A percentile compares a stretch with the other conserved stretches of the same genome.
Evolutionary conservation across 2,329 filamentous ascomycete genomes (phyloP).

Genomic region (Pyrenophora tritici-repentis): DNA sequence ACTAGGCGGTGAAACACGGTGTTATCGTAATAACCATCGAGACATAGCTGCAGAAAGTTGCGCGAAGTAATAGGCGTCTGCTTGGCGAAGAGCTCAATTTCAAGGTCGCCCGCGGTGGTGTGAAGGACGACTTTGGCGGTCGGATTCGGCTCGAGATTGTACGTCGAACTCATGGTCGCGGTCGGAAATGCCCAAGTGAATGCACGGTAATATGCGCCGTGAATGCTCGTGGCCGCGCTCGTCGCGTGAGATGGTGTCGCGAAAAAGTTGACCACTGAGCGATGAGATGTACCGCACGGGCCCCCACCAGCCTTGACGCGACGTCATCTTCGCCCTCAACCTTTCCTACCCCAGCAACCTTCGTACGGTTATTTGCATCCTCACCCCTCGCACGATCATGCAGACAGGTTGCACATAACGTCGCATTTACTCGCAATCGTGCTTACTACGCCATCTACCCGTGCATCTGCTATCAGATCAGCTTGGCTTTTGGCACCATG

Average conservation of each 20-base stretch:
- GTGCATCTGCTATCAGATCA: not conserved
- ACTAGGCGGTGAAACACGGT: constrained; percentile 94
- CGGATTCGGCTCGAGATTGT: constrained; percentile 92
- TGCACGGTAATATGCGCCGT: not conserved
- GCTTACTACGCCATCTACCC: not conserved
- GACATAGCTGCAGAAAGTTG: constrained; percentile 93
- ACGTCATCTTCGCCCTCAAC: constrained; percentile 17
- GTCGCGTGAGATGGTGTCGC: constrained; percentile 7
- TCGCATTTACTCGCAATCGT: not conserved
- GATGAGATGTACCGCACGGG: constrained; percentile 11
- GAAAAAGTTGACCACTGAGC: constrained; percentile 12
- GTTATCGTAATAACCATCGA: constrained; percentile 93
- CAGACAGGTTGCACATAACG: constrained; percentile 18
- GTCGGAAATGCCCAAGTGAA: not conserved
- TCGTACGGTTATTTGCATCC: constrained; percentile 9
- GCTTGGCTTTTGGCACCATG: constrained; percentile 51
- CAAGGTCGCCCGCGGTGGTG: constrained; percentile 86
- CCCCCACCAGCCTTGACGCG: constrained; percentile 4
- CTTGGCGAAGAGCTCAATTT: constrained; percentile 91
- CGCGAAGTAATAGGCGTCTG: constrained; percentile 89
- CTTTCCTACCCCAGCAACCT: not conserved
- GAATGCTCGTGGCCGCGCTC: not conserved
- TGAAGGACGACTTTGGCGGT: constrained; percentile 90
- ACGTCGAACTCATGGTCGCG: constrained; percentile 77
- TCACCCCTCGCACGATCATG: constrained; percentile 17